Evolutionary conservation across 176 grass and related monocot genomes (phyloP), one percentile per base, ranked within the genome.

Genomic region (Tuctoria greenei): DNA sequence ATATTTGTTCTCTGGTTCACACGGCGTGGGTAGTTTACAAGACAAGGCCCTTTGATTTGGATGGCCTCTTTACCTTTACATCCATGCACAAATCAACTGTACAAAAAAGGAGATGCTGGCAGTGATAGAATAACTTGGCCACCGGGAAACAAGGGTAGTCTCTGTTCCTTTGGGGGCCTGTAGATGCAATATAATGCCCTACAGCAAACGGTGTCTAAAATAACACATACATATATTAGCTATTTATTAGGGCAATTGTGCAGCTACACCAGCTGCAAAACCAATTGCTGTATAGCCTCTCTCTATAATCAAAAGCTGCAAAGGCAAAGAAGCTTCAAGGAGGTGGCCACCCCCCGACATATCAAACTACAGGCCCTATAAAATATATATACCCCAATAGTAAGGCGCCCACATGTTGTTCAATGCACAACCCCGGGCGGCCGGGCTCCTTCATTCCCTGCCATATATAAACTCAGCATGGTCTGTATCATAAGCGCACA

Each of bases 51-150:
- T 67, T 18, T 42, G 2, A 17, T 84, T 84, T 84, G 21, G 59
- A 78, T 57, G 31, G 6, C 18, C 18, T 21, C 13, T 87, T 87
- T 56, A 5, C 39, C 85, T 82, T 87, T 82, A 66, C 73, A 61
- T 77, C 46, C 56, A 77, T 16, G 66, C 66, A 72, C 11, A 72
- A 41, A 69, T 64, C 6, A 18, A 6, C 36, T 60, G 43, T 23
- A 25, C 47, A 61, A 8, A 78, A 73, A 74, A 67, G 79, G 50
- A 81, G 61, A 79, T 78, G 42, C 71, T 16, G 45, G 35, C n/a
- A 67, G 83, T 11, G 56, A 37, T 43, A 67, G 83, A 80, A 86
- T 73, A 73, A 67, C 79, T 78, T 72, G 67, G 52, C 13, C 12
- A 67, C 42, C 41, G 42, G 85, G 74, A 82, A 83, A 79, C 25